Percentiles rank a stretch among this genome's conserved stretches.
phyloP scores from a whole-genome alignment of 495 filamentous ascomycete genomes.

The Tuber borchii region DNA sequence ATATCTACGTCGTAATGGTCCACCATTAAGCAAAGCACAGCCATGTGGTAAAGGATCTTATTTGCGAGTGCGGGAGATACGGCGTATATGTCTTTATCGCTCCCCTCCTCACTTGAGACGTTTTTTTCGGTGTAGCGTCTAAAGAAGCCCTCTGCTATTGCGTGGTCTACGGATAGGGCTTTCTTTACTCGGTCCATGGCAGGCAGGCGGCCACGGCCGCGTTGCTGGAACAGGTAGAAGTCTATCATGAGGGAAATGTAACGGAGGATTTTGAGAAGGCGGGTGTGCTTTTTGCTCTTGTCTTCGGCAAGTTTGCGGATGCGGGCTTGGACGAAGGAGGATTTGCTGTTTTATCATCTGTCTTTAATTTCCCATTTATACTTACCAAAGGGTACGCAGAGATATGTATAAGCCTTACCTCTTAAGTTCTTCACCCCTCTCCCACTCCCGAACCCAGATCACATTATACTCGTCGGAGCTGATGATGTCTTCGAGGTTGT shows the following conservation, averaged over 20 bases:
- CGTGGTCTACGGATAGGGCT: conserved; percentile 21
- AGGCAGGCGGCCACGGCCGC: conserved; percentile 18
- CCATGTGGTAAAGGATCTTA: conserved; percentile 40
- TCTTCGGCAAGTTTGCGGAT: background rate
- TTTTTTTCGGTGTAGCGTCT: conserved; percentile 28
- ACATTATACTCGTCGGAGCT: conserved; percentile 50
- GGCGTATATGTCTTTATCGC: conserved; percentile 23
- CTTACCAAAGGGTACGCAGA: background rate
- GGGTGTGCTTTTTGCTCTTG: conserved; percentile 2
- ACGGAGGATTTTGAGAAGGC: conserved; percentile 53
- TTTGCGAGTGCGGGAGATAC: conserved; percentile 35
- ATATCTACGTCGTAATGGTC: conserved; percentile 75
- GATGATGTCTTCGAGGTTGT: conserved; percentile 63
- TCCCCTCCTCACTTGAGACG: conserved; percentile 15
- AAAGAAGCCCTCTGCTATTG: conserved; percentile 28
- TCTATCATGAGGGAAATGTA: conserved; percentile 62
- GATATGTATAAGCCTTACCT: conserved; percentile 48
- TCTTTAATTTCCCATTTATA: background rate
- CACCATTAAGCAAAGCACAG: conserved; percentile 50
- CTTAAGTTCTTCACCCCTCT: conserved; percentile 20
- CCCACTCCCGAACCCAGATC: conserved; percentile 39
- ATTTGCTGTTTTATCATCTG: conserved; percentile 6
- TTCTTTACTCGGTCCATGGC: conserved; percentile 26
- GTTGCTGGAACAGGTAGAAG: conserved; percentile 48
- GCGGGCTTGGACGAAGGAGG: background rate